phyloP scores from a whole-genome alignment of 257 asterid genomes.

The Nicotiana obtusifolia region DNA sequence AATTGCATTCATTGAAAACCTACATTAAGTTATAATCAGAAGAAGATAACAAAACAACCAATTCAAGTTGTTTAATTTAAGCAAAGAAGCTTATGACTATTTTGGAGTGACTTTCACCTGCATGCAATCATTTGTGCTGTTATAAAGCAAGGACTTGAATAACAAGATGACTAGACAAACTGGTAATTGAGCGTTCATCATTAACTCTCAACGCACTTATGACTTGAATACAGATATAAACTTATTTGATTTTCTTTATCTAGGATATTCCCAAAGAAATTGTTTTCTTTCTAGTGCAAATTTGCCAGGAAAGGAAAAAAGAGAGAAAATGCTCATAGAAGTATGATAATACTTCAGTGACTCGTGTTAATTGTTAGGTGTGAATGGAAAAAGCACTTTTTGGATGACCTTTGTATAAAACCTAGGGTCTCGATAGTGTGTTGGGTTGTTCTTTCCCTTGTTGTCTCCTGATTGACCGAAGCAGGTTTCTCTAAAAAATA shows the following conservation, averaged over 20 bases:
- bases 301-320: neutral
- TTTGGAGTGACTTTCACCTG: neutral
- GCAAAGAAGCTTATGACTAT: neutral
- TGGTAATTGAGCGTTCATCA: neutral
- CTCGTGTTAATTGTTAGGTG: neutral
- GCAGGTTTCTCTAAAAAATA: slow-evolving; percentile 92
- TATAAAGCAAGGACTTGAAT: neutral
- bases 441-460: slow-evolving; percentile 79
- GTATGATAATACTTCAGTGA: neutral
- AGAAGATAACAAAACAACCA: neutral
- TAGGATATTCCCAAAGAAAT: neutral
- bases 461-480: slow-evolving; percentile 91
- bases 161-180: neutral
- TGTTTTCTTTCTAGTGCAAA: neutral
- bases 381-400: neutral
- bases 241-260: neutral
- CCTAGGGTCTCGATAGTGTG: slow-evolving; percentile 93
- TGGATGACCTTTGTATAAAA: slow-evolving; percentile 73
- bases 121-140: neutral
- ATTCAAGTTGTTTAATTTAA: neutral
- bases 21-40: slow-evolving; percentile 19
- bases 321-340: neutral
- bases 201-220: neutral
- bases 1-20: slow-evolving; percentile 70
- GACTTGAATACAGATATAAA: neutral